Evolutionary conservation across 1,139 yeast species (phyloP), one percentile per base, ranked within the genome.

Genomic region (Taphrina confusa): DNA sequence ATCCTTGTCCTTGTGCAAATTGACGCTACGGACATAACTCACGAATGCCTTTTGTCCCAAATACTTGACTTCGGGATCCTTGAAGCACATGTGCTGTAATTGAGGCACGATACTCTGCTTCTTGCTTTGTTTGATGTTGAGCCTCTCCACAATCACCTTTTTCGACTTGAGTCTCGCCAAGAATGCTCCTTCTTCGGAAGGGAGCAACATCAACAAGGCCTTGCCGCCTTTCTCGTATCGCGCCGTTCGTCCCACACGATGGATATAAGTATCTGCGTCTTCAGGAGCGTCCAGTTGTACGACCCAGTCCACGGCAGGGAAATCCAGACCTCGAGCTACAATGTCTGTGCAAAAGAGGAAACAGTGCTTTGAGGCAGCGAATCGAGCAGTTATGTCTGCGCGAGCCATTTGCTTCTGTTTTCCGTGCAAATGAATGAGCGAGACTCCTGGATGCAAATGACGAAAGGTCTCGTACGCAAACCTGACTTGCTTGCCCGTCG

Each of bases 301-400:
- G 20, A 92, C 97, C 99, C 99, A 92, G 69, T 92, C 97, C 60
- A 92, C 89, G 1, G 96, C 86, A 0, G 99, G 98, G 75, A 94
- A 91, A 74, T 92, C 99, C 60, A 92, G 80, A 12, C 99, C 99
- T 72, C 99, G 80, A 0, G 99, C 97, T 28, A 91, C 97, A 61
- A 92, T 88, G 75, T 92, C 99, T 0, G 99, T 92, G 1, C 97
- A 96, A 71, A 92, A 86, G 51, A 92, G 75, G 75, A 97, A 91
- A 12, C 89, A 92, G 64, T 87, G 83, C 66, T 87, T 90, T 1
- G 97, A 88, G 62, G 85, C 83, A 12, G 94, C 82, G 71, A 91
- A 92, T 72, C 90, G 88, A 64, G 80, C 80, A 1, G 95, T 84
- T 9, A 96, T 87, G 70, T 94, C 98, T 62, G 91, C 80, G 69